Conservation (phyloP, 2,329 filamentous ascomycete genomes). For the Eurotiales sp. region DNA sequence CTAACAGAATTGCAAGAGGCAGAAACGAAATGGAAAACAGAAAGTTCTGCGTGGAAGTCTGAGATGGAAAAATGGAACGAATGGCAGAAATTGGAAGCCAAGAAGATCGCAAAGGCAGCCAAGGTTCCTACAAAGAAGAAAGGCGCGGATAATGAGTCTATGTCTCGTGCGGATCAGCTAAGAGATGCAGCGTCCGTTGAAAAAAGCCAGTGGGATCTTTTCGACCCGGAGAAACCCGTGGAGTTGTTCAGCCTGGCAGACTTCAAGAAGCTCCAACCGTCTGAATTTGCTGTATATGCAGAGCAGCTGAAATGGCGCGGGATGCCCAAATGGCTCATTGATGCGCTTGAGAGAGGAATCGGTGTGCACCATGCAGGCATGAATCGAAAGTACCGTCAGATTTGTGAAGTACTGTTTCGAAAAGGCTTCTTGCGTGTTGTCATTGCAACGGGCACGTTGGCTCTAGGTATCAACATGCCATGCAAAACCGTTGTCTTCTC, state of each 20-base stretch:
- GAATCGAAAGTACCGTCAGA: constrained; percentile 71
- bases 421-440: constrained; percentile 68
- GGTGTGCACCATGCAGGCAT: constrained; percentile 77
- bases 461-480: constrained; percentile 78
- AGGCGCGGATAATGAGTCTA: too few species aligned
- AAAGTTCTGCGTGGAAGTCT: background rate
- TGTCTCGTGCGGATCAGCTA: too few species aligned
- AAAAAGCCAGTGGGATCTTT: constrained; percentile 59
- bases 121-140: too few species aligned
- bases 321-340: constrained; percentile 43
- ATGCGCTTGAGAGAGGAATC: constrained; percentile 63
- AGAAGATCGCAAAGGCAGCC: too few species aligned
- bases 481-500: constrained; percentile 77
- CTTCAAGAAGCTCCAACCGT: background rate
- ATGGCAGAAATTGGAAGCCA: too few species aligned
- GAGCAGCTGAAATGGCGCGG: background rate
- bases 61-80: too few species aligned
- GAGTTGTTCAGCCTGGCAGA: constrained; percentile 2
- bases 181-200: constrained; percentile 52
- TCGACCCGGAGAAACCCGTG: constrained; percentile 61
- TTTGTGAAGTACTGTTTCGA: constrained; percentile 59
- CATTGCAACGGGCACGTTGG: constrained; percentile 71
- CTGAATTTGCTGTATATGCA: background rate
- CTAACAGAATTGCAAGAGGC: background rate
- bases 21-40: constrained; percentile 4